Conservation (phyloP, 306 rosid genomes). For the Purshia tridentata region DNA sequence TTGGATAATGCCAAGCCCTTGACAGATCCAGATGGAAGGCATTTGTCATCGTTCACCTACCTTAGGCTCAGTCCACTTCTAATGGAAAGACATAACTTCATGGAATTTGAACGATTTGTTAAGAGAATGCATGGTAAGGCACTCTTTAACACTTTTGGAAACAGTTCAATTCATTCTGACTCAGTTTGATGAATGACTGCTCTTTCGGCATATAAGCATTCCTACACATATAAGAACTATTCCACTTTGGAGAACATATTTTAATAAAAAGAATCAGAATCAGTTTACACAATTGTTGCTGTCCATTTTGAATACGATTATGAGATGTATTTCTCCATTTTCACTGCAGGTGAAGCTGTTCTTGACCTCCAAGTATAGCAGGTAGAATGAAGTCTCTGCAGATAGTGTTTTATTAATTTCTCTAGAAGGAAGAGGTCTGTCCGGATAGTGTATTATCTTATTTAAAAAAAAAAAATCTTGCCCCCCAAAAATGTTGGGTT, state of each 20-base stretch:
- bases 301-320: too few species aligned
- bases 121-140: slow-evolving; percentile 93
- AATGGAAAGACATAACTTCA: slow-evolving; percentile 72
- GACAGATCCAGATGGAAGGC: slow-evolving; percentile 84
- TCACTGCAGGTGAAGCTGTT: slow-evolving; percentile 50
- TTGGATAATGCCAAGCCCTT: slow-evolving; percentile 78
- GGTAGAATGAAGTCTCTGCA: slow-evolving; percentile 8
- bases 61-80: slow-evolving; percentile 76
- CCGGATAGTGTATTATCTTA: slow-evolving; percentile 16
- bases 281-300: neutral
- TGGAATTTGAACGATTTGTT: slow-evolving; percentile 82
- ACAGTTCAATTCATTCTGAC: neutral
- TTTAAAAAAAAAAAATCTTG: neutral
- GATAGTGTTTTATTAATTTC: slow-evolving; percentile 13
- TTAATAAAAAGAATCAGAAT: neutral
- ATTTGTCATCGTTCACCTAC: slow-evolving; percentile 73
- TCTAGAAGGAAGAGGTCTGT: slow-evolving; percentile 1
- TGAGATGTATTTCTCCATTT: neutral
- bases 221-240: neutral
- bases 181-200: neutral
- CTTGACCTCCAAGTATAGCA: slow-evolving; percentile 36
- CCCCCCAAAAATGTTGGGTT: slow-evolving; percentile 16
- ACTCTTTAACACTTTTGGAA: neutral
- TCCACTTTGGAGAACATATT: neutral
- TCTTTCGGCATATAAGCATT: neutral